Percentiles rank a stretch among this genome's conserved stretches.
Conservation (phyloP, 1,139 yeast species). For the Suhomyces chickasaworum region DNA sequence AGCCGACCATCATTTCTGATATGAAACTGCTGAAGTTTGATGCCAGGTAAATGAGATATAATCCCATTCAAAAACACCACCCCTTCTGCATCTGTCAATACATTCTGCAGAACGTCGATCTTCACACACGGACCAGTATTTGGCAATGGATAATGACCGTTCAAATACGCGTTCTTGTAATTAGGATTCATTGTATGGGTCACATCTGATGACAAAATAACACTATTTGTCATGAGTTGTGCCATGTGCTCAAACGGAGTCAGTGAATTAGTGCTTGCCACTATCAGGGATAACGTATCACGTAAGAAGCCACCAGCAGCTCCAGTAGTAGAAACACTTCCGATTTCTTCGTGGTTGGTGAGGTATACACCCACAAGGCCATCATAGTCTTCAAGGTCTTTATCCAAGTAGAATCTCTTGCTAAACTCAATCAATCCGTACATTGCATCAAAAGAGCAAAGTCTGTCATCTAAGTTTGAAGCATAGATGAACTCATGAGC, state of each 20-base stretch:
- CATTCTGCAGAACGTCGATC: slow-evolving; percentile 45
- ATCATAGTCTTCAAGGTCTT: slow-evolving; percentile 26
- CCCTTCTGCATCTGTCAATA: slow-evolving; percentile 47
- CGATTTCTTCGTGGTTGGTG: slow-evolving; percentile 49
- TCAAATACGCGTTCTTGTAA: slow-evolving; percentile 38
- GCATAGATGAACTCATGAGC: slow-evolving; percentile 43
- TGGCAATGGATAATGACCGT: slow-evolving; percentile 44
- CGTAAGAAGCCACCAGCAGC: slow-evolving; percentile 37
- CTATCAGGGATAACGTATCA: slow-evolving; percentile 18
- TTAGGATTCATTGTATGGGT: slow-evolving; percentile 52
- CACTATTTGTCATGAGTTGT: slow-evolving; percentile 21
- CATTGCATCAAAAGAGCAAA: slow-evolving; percentile 46
- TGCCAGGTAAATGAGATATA: slow-evolving; percentile 22
- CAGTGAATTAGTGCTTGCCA: slow-evolving; percentile 6
- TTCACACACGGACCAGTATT: slow-evolving; percentile 45
- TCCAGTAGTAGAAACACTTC: slow-evolving; percentile 46
- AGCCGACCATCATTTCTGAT: slow-evolving; percentile 47
- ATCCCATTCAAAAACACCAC: slow-evolving; percentile 24
- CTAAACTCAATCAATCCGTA: slow-evolving; percentile 35
- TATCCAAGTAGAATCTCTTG: slow-evolving; percentile 18
- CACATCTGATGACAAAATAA: slow-evolving; percentile 48
- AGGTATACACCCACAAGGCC: slow-evolving; percentile 42
- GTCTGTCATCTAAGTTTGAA: slow-evolving; percentile 48
- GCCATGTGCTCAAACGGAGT: slow-evolving; percentile 13
- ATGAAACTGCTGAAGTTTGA: slow-evolving; percentile 44